Conservation (phyloP, 768 basidiomycete genomes). For the Boletales sp. region DNA sequence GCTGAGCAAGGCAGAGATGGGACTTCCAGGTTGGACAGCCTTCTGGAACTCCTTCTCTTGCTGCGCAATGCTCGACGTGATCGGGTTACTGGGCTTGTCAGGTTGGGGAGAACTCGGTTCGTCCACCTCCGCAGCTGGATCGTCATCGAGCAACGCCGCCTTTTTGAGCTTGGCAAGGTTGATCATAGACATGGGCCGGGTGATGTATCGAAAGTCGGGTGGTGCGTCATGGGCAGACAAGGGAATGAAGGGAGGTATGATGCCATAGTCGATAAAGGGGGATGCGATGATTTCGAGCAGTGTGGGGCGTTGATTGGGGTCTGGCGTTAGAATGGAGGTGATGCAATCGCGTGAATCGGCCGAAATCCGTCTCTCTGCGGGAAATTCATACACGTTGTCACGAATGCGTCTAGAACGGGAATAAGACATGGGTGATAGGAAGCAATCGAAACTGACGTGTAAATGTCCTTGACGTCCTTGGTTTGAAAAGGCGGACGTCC, state of each 20-base stretch:
- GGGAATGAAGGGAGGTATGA: constrained; percentile 79
- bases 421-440: neutral
- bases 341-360: constrained; percentile 73
- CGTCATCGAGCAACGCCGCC: constrained; percentile 60
- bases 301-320: constrained; percentile 79
- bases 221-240: constrained; percentile 67
- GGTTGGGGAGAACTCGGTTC: constrained; percentile 35
- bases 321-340: constrained; percentile 77
- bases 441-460: constrained; percentile 57
- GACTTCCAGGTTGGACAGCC: constrained; percentile 92
- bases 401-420: constrained; percentile 69
- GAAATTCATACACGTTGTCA: constrained; percentile 92
- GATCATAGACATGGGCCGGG: constrained; percentile 51
- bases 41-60: constrained; percentile 97
- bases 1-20: constrained; percentile 86
- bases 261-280: constrained; percentile 77
- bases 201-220: constrained; percentile 74
- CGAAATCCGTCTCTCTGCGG: constrained; percentile 69
- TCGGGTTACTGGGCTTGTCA: constrained; percentile 33
- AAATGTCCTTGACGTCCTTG: constrained; percentile 95
- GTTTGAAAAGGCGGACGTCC: constrained; percentile 99
- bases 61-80: constrained; percentile 64
- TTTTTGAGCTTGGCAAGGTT: constrained; percentile 72
- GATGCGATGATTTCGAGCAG: constrained; percentile 84
- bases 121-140: constrained; percentile 43